These are phyloP conservation scores for Sanghuangporus weigelae DNA, from an alignment of 1,284 basidiomycete genomes.

Conservation along the genomic window DNA sequence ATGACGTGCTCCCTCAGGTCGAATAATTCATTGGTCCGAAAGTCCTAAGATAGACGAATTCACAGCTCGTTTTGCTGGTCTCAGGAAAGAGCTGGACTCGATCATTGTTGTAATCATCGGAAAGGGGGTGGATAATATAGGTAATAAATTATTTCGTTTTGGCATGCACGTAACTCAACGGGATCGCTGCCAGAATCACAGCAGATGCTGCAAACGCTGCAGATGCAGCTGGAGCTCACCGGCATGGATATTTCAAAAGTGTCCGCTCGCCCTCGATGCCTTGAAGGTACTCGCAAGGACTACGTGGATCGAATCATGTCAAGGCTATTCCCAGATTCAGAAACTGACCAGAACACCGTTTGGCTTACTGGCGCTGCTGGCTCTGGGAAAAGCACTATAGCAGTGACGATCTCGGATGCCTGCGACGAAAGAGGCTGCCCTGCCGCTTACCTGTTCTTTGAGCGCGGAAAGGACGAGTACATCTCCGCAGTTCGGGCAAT, in stretches of 20 bases:
- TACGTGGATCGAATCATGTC: neutral
- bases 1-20: neutral
- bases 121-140: too few relatives aligned
- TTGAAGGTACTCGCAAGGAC: neutral
- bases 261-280: neutral
- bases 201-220: neutral
- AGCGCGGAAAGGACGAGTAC: too few relatives aligned
- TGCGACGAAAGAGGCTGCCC: neutral
- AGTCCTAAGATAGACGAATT: neutral
- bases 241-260: neutral
- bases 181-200: too few relatives aligned
- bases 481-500: too few relatives aligned
- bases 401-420: neutral
- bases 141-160: too few relatives aligned
- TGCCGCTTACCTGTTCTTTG: neutral
- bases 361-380: conserved; percentile 2
- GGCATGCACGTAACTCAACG: too few relatives aligned
- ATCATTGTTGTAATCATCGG: neutral
- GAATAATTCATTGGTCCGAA: neutral
- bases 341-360: neutral
- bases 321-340: neutral
- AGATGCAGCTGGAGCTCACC: neutral
- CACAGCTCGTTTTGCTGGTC: neutral
- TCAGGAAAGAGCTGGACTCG: neutral
- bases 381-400: neutral